Evolutionary conservation across 257 asterid species (phyloP).

Genomic region (Verbascum thapsus): DNA sequence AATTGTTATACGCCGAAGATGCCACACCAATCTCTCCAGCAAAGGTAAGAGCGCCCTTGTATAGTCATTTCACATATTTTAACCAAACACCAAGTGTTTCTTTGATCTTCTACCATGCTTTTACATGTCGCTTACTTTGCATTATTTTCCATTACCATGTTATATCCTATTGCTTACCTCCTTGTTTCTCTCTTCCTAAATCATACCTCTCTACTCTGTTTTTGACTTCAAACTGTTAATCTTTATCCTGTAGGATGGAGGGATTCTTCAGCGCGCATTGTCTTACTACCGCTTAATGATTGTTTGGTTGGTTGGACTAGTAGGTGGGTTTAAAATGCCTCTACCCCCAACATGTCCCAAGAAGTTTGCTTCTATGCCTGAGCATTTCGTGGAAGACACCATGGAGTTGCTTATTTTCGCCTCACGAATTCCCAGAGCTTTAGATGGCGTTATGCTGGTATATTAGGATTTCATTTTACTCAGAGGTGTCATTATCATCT

Average conservation of each 20-base stretch:
- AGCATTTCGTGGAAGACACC: slow-evolving; percentile 92
- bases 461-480: slow-evolving; percentile 16
- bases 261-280: slow-evolving; percentile 77
- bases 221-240: background rate
- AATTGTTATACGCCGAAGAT: background rate
- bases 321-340: slow-evolving; percentile 95
- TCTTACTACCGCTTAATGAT: slow-evolving; percentile 89
- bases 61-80: background rate
- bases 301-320: slow-evolving; percentile 85
- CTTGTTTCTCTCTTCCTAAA: slow-evolving; percentile 5
- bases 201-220: background rate
- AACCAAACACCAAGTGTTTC: background rate
- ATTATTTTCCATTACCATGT: slow-evolving; percentile 6
- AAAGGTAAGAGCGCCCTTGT: slow-evolving; percentile 9
- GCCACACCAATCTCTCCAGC: slow-evolving; percentile 17
- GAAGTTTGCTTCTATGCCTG: slow-evolving; percentile 92
- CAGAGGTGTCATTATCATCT: slow-evolving; percentile 22
- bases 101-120: slow-evolving; percentile 9
- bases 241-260: slow-evolving; percentile 69
- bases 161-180: slow-evolving; percentile 6
- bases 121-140: slow-evolving; percentile 10
- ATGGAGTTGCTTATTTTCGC: slow-evolving; percentile 97
- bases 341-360: slow-evolving; percentile 75
- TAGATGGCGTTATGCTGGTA: slow-evolving; percentile 92
- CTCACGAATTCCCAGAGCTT: slow-evolving; percentile 92